These are phyloP conservation scores for Sicyos baderoa DNA, from an alignment of 306 rosid species.

Conservation along the genomic window DNA sequence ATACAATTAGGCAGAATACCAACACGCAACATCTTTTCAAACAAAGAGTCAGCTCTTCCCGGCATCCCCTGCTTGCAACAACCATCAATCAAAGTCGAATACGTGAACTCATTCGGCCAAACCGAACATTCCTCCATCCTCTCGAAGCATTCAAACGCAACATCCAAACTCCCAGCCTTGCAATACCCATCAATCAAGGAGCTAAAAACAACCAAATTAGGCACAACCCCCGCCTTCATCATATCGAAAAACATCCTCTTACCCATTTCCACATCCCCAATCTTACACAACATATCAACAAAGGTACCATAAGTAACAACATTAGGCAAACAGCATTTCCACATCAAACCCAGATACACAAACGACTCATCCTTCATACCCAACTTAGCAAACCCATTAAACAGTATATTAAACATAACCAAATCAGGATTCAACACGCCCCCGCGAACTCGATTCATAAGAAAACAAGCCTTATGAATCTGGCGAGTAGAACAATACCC, in stretches of 20 bases:
- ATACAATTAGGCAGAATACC: slow-evolving; percentile 25
- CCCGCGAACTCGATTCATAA: slow-evolving; percentile 11
- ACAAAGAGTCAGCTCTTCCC: slow-evolving; percentile 28
- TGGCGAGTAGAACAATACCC: slow-evolving; percentile 25
- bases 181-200: slow-evolving; percentile 36
- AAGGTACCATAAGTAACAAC: slow-evolving; percentile 32
- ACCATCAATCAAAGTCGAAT: slow-evolving; percentile 26
- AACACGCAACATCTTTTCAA: slow-evolving; percentile 26
- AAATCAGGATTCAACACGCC: slow-evolving; percentile 25
- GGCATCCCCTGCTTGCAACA: slow-evolving; percentile 28
- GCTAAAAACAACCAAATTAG: slow-evolving; percentile 30
- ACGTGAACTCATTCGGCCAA: slow-evolving; percentile 31
- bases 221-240: slow-evolving; percentile 24
- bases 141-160: slow-evolving; percentile 23
- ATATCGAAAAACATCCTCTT: slow-evolving; percentile 21
- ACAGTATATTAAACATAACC: slow-evolving; percentile 27
- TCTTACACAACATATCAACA: slow-evolving; percentile 32
- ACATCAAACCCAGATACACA: slow-evolving; percentile 36
- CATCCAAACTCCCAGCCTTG: slow-evolving; percentile 30
- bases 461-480: slow-evolving; percentile 25
- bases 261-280: slow-evolving; percentile 27
- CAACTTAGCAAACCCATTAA: slow-evolving; percentile 29
- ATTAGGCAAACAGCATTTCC: slow-evolving; percentile 33
- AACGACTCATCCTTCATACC: slow-evolving; percentile 28
- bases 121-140: slow-evolving; percentile 23